Conservation (phyloP, 768 basidiomycete species). For the Hydnomerulius pinastri region DNA sequence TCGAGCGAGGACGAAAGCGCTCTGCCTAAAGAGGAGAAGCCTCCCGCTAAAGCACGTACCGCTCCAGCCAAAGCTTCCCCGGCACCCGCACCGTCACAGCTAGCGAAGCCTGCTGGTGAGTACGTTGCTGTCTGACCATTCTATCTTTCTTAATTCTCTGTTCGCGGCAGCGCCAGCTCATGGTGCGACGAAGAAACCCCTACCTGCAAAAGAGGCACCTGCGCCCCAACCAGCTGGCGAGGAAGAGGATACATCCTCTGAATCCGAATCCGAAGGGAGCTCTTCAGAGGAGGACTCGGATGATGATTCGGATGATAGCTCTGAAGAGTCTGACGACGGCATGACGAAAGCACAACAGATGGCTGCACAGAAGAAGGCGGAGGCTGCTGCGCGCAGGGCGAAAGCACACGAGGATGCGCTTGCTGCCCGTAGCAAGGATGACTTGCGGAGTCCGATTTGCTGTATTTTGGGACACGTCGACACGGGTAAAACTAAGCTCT, state of each 20-base stretch:
- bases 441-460: slow-evolving; percentile 95
- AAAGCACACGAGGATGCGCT: slow-evolving; percentile 84
- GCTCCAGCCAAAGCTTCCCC: background rate
- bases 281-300: slow-evolving; percentile 50
- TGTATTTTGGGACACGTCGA: slow-evolving; percentile 99
- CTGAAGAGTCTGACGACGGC: slow-evolving; percentile 57
- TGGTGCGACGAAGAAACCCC: slow-evolving; percentile 12
- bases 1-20: slow-evolving; percentile 51
- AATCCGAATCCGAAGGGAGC: slow-evolving; percentile 43
- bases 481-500: slow-evolving; percentile 96
- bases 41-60: slow-evolving; percentile 12
- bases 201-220: slow-evolving; percentile 28
- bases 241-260: slow-evolving; percentile 30
- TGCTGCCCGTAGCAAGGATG: slow-evolving; percentile 83
- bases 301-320: slow-evolving; percentile 46
- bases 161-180: slow-evolving; percentile 7
- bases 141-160: background rate
- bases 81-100: background rate
- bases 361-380: slow-evolving; percentile 73
- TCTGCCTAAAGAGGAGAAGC: slow-evolving; percentile 14
- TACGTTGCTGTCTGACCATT: background rate
- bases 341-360: slow-evolving; percentile 67
- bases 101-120: slow-evolving; percentile 6
- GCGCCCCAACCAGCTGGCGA: slow-evolving; percentile 26
- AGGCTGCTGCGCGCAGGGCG: slow-evolving; percentile 77